Conservation (phyloP, 2,329 filamentous ascomycete species). For the Ophiognomonia clavigignenti-juglandacearum region DNA sequence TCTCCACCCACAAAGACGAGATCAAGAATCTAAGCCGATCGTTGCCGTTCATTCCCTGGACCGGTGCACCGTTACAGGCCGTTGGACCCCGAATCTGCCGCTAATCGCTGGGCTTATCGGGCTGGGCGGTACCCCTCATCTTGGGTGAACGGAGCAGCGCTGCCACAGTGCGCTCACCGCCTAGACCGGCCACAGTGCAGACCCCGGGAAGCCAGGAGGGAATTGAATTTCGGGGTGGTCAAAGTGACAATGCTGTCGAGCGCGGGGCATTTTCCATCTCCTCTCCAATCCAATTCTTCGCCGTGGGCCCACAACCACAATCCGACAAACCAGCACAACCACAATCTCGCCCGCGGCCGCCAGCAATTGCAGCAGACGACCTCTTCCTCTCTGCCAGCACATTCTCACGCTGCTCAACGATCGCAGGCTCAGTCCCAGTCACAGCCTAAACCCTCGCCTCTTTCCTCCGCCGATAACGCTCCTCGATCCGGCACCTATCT, state of each 20-base stretch:
- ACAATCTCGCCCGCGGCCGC: not conserved
- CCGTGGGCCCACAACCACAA: not conserved
- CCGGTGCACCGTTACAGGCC: too few species aligned
- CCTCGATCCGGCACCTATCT: slow-evolving; percentile 12
- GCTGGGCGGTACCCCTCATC: too few species aligned
- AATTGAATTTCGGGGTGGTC: too few species aligned
- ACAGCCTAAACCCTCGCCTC: slow-evolving; percentile 13
- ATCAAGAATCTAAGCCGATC: too few species aligned
- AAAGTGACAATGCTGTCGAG: slow-evolving; percentile 9
- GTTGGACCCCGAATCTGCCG: too few species aligned
- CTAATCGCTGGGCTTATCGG: too few species aligned
- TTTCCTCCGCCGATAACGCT: slow-evolving; percentile 16
- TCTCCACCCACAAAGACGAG: too few species aligned
- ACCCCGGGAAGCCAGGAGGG: not conserved
- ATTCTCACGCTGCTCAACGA: too few species aligned
- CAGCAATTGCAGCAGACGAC: slow-evolving; percentile 1
- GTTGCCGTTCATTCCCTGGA: too few species aligned
- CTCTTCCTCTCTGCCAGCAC: not conserved
- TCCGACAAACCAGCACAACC: not conserved
- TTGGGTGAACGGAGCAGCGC: too few species aligned
- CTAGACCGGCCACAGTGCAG: not conserved
- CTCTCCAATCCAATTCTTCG: not conserved
- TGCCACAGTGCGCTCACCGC: too few species aligned
- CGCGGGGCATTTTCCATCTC: slow-evolving; percentile 11
- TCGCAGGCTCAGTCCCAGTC: too few species aligned